phyloP scores from a whole-genome alignment of 352 stramenopile species.

The Globisporangium camurandrum region DNA sequence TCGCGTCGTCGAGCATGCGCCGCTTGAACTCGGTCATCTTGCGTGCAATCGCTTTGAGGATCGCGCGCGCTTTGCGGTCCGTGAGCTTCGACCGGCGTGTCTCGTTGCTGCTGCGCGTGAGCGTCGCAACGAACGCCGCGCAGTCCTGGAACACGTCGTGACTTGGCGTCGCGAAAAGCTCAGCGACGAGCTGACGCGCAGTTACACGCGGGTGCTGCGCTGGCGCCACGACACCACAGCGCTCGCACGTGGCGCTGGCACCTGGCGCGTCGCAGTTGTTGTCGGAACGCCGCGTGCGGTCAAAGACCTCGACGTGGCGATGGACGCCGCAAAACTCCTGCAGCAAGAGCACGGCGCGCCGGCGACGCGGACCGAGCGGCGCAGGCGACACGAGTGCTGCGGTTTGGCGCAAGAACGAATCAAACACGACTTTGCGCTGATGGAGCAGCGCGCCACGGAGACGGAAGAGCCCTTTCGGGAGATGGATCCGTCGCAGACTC shows the following conservation, averaged over 20 bases:
- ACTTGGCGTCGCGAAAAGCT: conserved; percentile 28
- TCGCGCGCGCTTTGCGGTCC: conserved; percentile 30
- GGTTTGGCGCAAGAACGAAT: conserved; percentile 62
- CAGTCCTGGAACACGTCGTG: conserved; percentile 28
- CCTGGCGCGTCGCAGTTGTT: conserved; percentile 40
- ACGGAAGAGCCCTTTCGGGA: conserved; percentile 50
- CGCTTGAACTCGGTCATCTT: conserved; percentile 53
- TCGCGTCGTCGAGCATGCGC: conserved; percentile 33
- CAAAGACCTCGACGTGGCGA: conserved; percentile 32
- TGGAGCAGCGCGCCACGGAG: conserved; percentile 41
- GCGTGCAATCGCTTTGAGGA: conserved; percentile 35
- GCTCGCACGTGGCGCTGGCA: too few relatives aligned
- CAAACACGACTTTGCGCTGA: conserved; percentile 55
- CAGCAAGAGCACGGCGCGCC: conserved; percentile 38
- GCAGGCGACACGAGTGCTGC: conserved; percentile 45
- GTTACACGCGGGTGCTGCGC: conserved; percentile 30
- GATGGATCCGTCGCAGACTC: conserved; percentile 30
- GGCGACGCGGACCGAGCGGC: conserved; percentile 42
- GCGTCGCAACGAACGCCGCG: conserved; percentile 24
- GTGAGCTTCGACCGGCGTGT: conserved; percentile 31
- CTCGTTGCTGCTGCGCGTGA: conserved; percentile 32
- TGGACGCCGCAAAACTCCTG: conserved; percentile 54
- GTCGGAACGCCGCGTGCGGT: conserved; percentile 25
- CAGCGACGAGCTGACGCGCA: conserved; percentile 30
- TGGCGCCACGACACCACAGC: too few relatives aligned